phyloP scores from a whole-genome alignment of 345 rosid genomes.

The Cardamine occulta region DNA sequence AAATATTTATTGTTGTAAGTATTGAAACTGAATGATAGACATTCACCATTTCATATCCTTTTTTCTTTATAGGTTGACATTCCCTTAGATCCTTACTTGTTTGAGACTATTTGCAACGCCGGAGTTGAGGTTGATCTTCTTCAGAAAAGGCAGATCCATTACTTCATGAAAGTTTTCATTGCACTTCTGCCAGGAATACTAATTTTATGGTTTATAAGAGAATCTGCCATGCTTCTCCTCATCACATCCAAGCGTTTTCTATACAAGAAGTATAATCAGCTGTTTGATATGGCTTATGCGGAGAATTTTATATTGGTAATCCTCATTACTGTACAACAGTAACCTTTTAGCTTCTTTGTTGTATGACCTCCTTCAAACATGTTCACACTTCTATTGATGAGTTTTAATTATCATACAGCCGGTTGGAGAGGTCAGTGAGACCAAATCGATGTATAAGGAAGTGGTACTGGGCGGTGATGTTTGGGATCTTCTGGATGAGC shows the following conservation, averaged over 20 bases:
- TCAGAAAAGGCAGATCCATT: conserved; percentile 89
- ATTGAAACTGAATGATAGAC: conserved; percentile 19
- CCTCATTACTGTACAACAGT: conserved; percentile 30
- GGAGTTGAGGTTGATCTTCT: conserved; percentile 97
- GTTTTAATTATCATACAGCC: conserved; percentile 60
- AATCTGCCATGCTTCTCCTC: conserved; percentile 78
- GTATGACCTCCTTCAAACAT: conserved; percentile 30
- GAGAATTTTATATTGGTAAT: conserved; percentile 91
- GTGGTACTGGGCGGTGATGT: conserved; percentile 98
- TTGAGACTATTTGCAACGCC: conserved; percentile 78
- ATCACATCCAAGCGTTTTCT: conserved; percentile 82
- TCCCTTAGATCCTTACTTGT: conserved; percentile 91
- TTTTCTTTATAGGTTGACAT: conserved; percentile 70
- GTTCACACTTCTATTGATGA: conserved; percentile 24
- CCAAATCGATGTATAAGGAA: conserved; percentile 89
- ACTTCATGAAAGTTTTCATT: conserved; percentile 78
- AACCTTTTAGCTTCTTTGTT: conserved; percentile 3
- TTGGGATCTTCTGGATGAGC: conserved; percentile 97
- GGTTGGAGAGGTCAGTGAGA: conserved; percentile 86
- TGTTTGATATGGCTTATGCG: conserved; percentile 87
- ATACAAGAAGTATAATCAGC: conserved; percentile 84
- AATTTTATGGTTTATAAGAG: conserved; percentile 78
- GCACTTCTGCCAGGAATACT: conserved; percentile 85
- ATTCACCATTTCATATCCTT: conserved; percentile 34
- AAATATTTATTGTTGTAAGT: conserved; percentile 31